A percentile compares a stretch with the other conserved stretches of the same genome.
Evolutionary conservation across 495 filamentous ascomycete genomes (phyloP).

Genomic region (Trichoderma orchidacearum): DNA sequence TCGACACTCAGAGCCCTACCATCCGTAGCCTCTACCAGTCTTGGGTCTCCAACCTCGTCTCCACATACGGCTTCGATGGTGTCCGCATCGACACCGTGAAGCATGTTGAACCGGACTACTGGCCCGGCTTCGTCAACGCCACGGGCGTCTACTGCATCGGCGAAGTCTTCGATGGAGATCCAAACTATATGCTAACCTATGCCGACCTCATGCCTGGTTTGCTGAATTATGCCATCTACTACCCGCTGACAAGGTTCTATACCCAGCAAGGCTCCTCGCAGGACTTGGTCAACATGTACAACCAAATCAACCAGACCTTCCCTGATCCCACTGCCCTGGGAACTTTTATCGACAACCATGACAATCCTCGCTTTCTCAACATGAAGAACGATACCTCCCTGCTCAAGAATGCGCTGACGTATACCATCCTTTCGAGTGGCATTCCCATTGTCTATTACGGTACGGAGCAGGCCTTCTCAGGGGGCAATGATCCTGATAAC

Average conservation of each 20-base stretch:
- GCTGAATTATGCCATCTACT: conserved; percentile 57
- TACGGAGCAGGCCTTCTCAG: conserved; percentile 59
- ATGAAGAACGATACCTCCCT: conserved; percentile 40
- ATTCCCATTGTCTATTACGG: conserved; percentile 37
- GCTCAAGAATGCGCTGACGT: conserved; percentile 56
- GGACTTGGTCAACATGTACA: conserved; percentile 44
- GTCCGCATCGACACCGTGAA: conserved; percentile 65
- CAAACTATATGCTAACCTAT: conserved; percentile 48
- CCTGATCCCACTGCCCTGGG: conserved; percentile 51
- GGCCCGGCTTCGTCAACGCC: conserved; percentile 44
- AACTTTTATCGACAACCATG: conserved; percentile 72
- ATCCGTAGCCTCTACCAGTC: conserved; percentile 45
- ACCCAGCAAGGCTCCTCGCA: conserved; percentile 44
- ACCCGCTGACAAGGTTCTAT: conserved; percentile 47
- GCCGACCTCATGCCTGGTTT: conserved; percentile 49
- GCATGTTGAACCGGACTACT: conserved; percentile 61
- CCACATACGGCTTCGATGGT: conserved; percentile 64
- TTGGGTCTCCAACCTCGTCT: conserved; percentile 53
- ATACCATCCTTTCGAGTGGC: conserved; percentile 53
- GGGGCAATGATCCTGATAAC: conserved; percentile 45
- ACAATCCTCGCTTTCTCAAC: conserved; percentile 52
- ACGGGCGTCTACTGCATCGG: conserved; percentile 60
- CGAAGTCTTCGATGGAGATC: conserved; percentile 53
- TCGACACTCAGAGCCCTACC: conserved; percentile 46
- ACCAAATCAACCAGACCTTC: conserved; percentile 39